Evolutionary conservation across 768 basidiomycete species (phyloP), one percentile per base, ranked within the genome.

Genomic region (Leccinum imitatum): DNA sequence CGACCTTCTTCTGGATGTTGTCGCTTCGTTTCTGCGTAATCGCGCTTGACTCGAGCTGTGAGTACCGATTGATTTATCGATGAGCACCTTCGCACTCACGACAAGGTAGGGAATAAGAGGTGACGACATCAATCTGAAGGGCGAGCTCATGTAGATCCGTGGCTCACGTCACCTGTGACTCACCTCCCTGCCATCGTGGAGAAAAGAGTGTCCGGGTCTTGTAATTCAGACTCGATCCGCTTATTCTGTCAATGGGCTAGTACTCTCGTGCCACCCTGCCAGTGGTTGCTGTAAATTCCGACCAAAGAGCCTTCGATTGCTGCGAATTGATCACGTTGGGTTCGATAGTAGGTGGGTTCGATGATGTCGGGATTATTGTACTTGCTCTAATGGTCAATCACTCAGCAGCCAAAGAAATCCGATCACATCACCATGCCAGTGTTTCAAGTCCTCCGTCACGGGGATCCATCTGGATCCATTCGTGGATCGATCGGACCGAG

Each of bases 1-100:
- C 86, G 79, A 19, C 86, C 86, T 65, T 86, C 82, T 17, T 72
- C 67, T 37, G 84, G 82, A 65, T 79, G 75, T 41, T 67, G 76
- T 4, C 70, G 67, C 67, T 83, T 86, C 11, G 79, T 60, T 15
- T 69, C 61, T 13, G 77, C 67, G 60, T 87, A 87, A 60, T 74
- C 71, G 57, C 54, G 69, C 80, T 82, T 82, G 54, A 59, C 23
- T 15, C 44, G 2, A 59, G 7, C 19, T 44, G 47, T 70, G 52
- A 71, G 58, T 15, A 31, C 46, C 17, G 3, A 35, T 47, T 33
- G 44, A 1, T 35, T 30, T 37, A 23, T 37, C 33, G 23, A 56
- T 8, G 50, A 0, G 7, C 21, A 46, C 33, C 7, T 39, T 15
- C 30, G 35, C 33, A 65, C 71, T 66, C 51, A 73, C 71, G 51